phyloP scores from a whole-genome alignment of 352 stramenopile genomes.

The Blastocystis sp. region DNA sequence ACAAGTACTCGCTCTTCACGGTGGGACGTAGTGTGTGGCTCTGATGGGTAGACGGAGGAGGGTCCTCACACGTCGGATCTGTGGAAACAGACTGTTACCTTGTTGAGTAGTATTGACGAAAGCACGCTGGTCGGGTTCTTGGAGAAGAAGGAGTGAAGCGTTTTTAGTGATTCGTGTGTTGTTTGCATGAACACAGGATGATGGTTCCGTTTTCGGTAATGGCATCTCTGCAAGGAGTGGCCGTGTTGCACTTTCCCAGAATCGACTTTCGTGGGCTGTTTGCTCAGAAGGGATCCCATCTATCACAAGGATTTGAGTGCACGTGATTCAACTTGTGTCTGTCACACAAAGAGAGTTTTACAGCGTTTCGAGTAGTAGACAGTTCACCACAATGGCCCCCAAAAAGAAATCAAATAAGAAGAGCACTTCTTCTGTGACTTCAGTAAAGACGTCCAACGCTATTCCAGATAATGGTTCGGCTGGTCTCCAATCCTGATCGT shows the following conservation, averaged over 20 bases:
- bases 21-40: neutral
- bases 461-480: too few relatives aligned
- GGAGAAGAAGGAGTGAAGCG: neutral
- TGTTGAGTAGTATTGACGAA: conserved; percentile 43
- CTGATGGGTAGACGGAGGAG: conserved; percentile 8
- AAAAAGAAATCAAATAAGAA: conserved; percentile 71
- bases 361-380: too few relatives aligned
- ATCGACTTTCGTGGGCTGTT: neutral
- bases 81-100: conserved; percentile 31
- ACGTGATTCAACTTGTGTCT: neutral
- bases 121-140: conserved; percentile 43
- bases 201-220: neutral
- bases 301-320: neutral
- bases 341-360: too few relatives aligned
- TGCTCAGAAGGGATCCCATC: neutral
- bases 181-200: neutral
- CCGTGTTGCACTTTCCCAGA: too few relatives aligned
- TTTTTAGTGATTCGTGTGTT: too few relatives aligned
- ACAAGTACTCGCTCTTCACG: conserved; percentile 27
- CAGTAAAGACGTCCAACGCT: too few relatives aligned
- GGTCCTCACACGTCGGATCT: conserved; percentile 22
- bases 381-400: neutral
- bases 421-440: neutral
- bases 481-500: too few relatives aligned
- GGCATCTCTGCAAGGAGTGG: too few relatives aligned